These are phyloP conservation scores for Taphrina populina DNA, from an alignment of 1,139 yeast species.

Conservation along the genomic window DNA sequence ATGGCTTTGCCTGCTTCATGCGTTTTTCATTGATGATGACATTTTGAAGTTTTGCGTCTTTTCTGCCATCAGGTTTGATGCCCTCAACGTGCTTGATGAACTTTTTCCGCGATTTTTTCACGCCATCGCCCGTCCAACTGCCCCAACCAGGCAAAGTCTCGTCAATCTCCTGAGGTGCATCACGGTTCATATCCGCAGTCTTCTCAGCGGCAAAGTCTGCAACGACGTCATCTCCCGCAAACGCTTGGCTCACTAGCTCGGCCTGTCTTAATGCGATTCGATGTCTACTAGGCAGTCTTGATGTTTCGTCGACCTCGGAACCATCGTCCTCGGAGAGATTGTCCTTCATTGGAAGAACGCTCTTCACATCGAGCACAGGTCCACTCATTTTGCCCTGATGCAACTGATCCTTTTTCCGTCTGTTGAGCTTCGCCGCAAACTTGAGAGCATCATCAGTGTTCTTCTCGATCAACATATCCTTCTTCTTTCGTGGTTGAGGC, in stretches of 20 bases:
- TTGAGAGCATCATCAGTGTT: slow-evolving; percentile 43
- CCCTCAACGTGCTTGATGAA: slow-evolving; percentile 61
- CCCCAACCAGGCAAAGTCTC: slow-evolving; percentile 91
- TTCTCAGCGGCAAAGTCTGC: slow-evolving; percentile 77
- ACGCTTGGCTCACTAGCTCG: slow-evolving; percentile 82
- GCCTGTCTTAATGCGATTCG: slow-evolving; percentile 58
- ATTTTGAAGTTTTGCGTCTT: slow-evolving; percentile 69
- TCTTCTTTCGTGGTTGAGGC: slow-evolving; percentile 41
- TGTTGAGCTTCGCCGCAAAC: slow-evolving; percentile 44
- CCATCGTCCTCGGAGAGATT: slow-evolving; percentile 42
- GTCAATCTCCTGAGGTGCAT: slow-evolving; percentile 84
- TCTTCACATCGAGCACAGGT: slow-evolving; percentile 4
- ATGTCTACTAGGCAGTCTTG: no score
- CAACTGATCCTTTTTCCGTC: slow-evolving; percentile 15
- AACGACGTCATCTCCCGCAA: slow-evolving; percentile 92
- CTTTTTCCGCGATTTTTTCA: slow-evolving; percentile 50
- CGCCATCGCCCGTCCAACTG: slow-evolving; percentile 49
- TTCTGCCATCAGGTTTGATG: slow-evolving; percentile 66
- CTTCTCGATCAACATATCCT: slow-evolving; percentile 46
- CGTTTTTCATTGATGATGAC: slow-evolving; percentile 88
- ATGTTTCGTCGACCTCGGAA: slow-evolving; percentile 1
- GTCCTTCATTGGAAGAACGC: slow-evolving; percentile 35
- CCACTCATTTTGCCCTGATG: slow-evolving; percentile 14
- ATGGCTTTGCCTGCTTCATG: slow-evolving; percentile 75
- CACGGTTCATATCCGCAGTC: slow-evolving; percentile 63